These are phyloP conservation scores for Penicillium coffeae DNA, from an alignment of 495 filamentous ascomycete species.

Conservation along the genomic window DNA sequence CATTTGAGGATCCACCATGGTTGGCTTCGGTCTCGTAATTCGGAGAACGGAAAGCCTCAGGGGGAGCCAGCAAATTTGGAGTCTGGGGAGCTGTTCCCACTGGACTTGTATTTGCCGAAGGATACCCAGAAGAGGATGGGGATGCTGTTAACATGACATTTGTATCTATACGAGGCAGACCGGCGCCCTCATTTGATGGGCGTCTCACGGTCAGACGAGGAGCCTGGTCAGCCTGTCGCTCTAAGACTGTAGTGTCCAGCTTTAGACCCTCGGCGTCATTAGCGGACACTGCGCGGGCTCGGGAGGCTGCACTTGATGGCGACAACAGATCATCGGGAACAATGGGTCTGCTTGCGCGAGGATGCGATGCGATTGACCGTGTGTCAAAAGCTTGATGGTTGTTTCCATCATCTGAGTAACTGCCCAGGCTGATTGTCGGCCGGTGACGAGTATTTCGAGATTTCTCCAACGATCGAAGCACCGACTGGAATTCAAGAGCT, in stretches of 20 bases:
- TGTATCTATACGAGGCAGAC: slow-evolving; percentile 20
- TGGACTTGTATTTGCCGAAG: slow-evolving; percentile 23
- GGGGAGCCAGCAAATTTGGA: slow-evolving; percentile 34
- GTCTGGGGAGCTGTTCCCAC: slow-evolving; percentile 15
- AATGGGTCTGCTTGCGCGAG: slow-evolving; percentile 28
- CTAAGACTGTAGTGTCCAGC: slow-evolving; percentile 34
- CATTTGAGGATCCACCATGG: slow-evolving; percentile 23
- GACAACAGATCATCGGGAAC: slow-evolving; percentile 27
- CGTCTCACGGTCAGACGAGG: slow-evolving; percentile 30
- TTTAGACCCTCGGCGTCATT: slow-evolving; percentile 53
- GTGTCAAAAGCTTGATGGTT: slow-evolving; percentile 46
- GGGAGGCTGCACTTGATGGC: slow-evolving; percentile 29
- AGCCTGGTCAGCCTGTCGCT: slow-evolving; percentile 14
- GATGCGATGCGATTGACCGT: slow-evolving; percentile 44
- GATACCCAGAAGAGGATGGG: slow-evolving; percentile 34
- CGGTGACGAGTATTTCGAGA: slow-evolving; percentile 65
- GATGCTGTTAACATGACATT: slow-evolving; percentile 24
- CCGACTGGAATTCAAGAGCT: slow-evolving; percentile 87
- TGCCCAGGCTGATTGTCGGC: slow-evolving; percentile 61
- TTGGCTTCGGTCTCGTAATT: slow-evolving; percentile 29
- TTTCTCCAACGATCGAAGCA: slow-evolving; percentile 76
- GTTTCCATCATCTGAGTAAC: slow-evolving; percentile 67
- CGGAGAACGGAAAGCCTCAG: slow-evolving; percentile 30
- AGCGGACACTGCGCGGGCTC: slow-evolving; percentile 61
- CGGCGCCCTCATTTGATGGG: slow-evolving; percentile 27